Evolutionary conservation across 768 basidiomycete species (phyloP), one percentile per base, ranked within the genome.

Genomic region (Amanita exitialis): DNA sequence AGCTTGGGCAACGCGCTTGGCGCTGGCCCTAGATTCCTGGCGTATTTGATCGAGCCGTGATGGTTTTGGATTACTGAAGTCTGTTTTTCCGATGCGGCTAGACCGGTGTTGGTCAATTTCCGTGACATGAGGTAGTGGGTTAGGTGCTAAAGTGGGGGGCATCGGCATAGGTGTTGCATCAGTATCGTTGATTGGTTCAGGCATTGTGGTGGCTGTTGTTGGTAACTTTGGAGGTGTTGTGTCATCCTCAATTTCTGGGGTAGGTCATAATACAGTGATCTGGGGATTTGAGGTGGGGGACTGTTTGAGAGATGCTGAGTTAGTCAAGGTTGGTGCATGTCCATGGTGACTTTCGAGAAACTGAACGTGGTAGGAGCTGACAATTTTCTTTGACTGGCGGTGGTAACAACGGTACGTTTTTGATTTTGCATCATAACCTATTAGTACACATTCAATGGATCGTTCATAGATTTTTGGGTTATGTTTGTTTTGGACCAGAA

Each of bases 381-480:
- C 44, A 15, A 63, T 49, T 2, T 54, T 56, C 7, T 52, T 16
- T 0, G 59, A 52, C 4, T n/a, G 8, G 3, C 53, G 51, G 44
- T 71, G 54, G 23, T 64, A 67, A 56, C 65, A 63, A n/a, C 58
- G 47, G 47, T 66, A 73, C 0, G 61, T 65, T 49, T 70, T 70
- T 0, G 66, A 61, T 10, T 60, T 59, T 1, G 49, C 27, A 0
- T 60, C 56, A 49, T 72, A 74, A 1, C 72, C 67, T 47, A 73
- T 62, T 32, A 71, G 67, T 1, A 68, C 51, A 49, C 72, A 72
- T 57, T 69, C 64, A 35, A 61, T 27, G 3, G 56, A 57, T 2
- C 56, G 47, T 15, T 54, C 56, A 27, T 44, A 56, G 12, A 65
- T 49, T 39, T 68, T 67, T 0, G 62, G 65, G 34, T 66, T 64